A percentile compares a stretch with the other conserved stretches of the same genome.
Conservation (phyloP, 2,329 filamentous ascomycete genomes). For the Eutypa lata region DNA sequence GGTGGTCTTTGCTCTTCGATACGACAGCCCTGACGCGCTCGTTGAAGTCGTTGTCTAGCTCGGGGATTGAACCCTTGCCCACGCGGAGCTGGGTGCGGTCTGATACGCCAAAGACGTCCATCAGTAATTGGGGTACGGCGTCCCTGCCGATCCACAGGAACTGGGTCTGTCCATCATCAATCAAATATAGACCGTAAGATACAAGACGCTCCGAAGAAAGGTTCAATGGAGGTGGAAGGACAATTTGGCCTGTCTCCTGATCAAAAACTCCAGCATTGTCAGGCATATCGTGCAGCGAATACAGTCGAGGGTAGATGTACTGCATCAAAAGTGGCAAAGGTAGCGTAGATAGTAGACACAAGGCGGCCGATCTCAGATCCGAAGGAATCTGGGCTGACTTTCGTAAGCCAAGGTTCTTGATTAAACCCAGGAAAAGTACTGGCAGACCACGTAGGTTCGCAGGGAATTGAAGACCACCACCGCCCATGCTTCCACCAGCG, state of each 20-base stretch:
- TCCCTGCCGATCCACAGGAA: slow-evolving; percentile 97
- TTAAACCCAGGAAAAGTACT: slow-evolving; percentile 86
- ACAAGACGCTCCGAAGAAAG: slow-evolving; percentile 85
- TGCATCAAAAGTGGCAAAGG: slow-evolving; percentile 87
- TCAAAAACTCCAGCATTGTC: slow-evolving; percentile 87
- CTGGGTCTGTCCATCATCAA: slow-evolving; percentile 95
- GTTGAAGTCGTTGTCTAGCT: slow-evolving; percentile 94
- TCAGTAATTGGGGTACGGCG: slow-evolving; percentile 81
- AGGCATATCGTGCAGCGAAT: slow-evolving; percentile 94
- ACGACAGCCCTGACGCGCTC: slow-evolving; percentile 87
- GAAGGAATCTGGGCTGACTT: slow-evolving; percentile 93
- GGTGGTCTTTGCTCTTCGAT: slow-evolving; percentile 87
- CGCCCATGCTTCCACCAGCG: slow-evolving; percentile 91
- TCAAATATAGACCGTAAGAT: slow-evolving; percentile 88
- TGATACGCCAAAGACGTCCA: slow-evolving; percentile 85
- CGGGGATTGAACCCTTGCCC: slow-evolving; percentile 82
- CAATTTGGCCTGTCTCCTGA: slow-evolving; percentile 80
- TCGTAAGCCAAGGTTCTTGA: slow-evolving; percentile 91
- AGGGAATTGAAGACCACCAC: slow-evolving; percentile 84
- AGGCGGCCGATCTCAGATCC: slow-evolving; percentile 87
- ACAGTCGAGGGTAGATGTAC: slow-evolving; percentile 83
- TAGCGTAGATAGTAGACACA: slow-evolving; percentile 91
- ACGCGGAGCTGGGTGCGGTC: slow-evolving; percentile 84
- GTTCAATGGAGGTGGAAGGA: slow-evolving; percentile 80
- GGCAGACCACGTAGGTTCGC: slow-evolving; percentile 87